Evolutionary conservation across 805 yeast genomes (phyloP).

Genomic region (Nakazawaea wyomingensis): DNA sequence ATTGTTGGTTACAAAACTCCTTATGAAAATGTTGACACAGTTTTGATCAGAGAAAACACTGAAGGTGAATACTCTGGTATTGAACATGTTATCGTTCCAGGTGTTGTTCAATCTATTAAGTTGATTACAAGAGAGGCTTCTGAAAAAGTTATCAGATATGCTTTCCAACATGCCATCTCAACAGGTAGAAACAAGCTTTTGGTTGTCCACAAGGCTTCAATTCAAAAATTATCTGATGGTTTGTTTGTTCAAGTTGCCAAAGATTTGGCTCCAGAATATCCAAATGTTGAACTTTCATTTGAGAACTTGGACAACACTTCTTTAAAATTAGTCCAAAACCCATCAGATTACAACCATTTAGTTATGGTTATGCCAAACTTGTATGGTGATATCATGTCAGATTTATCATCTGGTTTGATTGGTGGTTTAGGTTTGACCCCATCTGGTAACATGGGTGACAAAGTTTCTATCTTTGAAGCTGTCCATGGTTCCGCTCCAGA

Average conservation of each 20-base stretch:
- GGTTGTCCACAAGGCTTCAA: slow-evolving; percentile 97
- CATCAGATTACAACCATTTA: slow-evolving; percentile 76
- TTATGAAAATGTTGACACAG: slow-evolving; percentile 85
- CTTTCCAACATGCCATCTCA: slow-evolving; percentile 91
- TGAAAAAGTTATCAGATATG: slow-evolving; percentile 94
- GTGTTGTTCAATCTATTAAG: slow-evolving; percentile 97
- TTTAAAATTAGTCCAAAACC: slow-evolving; percentile 83
- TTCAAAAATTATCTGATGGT: slow-evolving; percentile 98
- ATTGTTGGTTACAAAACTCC: slow-evolving; percentile 92
- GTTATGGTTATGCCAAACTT: slow-evolving; percentile 98
- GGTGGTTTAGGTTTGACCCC: slow-evolving; percentile 99
- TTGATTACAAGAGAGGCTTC: slow-evolving; percentile 95
- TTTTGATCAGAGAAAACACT: slow-evolving; percentile 96
- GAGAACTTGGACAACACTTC: slow-evolving; percentile 97
- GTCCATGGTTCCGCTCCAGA: slow-evolving; percentile 99
- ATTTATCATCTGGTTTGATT: slow-evolving; percentile 93
- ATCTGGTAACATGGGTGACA: slow-evolving; percentile 98
- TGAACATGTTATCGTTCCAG: slow-evolving; percentile 96
- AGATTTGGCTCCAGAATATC: slow-evolving; percentile 86
- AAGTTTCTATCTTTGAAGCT: slow-evolving; percentile 97
- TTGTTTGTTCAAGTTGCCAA: slow-evolving; percentile 88
- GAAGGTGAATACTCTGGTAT: slow-evolving; percentile 99
- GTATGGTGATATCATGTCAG: slow-evolving; percentile 99
- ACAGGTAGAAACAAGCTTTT: slow-evolving; percentile 82
- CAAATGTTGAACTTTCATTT: slow-evolving; percentile 74